Evolutionary conservation across 352 stramenopile species (phyloP).

Genomic region (Phytophthora tubulina): DNA sequence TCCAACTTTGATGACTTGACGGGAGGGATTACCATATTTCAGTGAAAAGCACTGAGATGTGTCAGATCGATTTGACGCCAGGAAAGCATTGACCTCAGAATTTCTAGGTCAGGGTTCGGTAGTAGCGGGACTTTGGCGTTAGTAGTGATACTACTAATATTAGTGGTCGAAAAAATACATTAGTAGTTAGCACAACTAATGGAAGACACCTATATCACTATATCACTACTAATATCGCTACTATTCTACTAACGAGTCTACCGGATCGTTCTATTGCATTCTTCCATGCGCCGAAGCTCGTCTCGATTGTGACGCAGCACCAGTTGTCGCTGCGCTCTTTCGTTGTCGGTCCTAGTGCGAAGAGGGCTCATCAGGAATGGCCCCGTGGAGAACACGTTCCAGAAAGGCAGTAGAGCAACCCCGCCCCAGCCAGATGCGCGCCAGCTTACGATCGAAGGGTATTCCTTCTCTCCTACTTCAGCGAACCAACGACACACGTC

Average conservation of each 20-base stretch:
- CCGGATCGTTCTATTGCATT: neutral
- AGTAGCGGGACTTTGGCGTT: no score
- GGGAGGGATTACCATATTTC: no score
- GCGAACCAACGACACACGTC: constrained; percentile 10
- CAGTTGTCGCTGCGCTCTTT: neutral
- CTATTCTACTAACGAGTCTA: neutral
- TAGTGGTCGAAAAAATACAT: no score
- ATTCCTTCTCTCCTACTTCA: constrained; percentile 2
- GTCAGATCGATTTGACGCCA: no score
- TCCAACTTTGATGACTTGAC: no score
- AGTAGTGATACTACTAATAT: no score
- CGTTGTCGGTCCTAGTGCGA: neutral
- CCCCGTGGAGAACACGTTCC: neutral
- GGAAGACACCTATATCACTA: no score
- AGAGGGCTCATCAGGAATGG: constrained; percentile 1
- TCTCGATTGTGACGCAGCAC: neutral
- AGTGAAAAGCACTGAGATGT: no score
- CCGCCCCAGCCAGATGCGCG: constrained; percentile 7
- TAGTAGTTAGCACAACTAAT: no score
- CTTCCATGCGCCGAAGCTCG: neutral
- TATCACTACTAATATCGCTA: no score
- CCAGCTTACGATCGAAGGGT: constrained; percentile 3
- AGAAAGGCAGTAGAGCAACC: neutral
- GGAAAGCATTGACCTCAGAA: no score
- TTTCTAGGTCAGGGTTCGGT: no score